These are phyloP conservation scores for Vicia sativa DNA, from an alignment of 306 rosid species.

Conservation along the genomic window DNA sequence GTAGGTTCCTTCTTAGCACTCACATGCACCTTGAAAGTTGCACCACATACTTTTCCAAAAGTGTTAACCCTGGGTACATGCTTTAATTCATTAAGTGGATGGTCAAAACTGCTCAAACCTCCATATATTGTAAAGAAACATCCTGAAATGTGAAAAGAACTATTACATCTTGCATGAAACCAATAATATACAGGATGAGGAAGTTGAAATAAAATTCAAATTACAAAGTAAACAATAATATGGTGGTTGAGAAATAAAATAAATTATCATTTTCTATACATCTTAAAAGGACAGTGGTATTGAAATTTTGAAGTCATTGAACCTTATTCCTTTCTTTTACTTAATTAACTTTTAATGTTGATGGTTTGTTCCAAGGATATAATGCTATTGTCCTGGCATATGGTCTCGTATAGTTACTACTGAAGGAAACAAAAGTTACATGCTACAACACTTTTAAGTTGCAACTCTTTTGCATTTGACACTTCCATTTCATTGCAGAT, in stretches of 20 bases:
- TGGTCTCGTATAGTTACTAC: slow-evolving; percentile 76
- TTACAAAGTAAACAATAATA: slow-evolving; percentile 24
- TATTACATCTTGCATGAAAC: slow-evolving; percentile 35
- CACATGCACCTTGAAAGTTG: too few species aligned
- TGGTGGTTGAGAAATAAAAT: slow-evolving; percentile 13
- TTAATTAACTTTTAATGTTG: slow-evolving; percentile 45
- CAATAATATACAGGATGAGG: neutral
- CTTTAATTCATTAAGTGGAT: slow-evolving; percentile 88
- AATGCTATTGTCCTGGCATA: slow-evolving; percentile 98
- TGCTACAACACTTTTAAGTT: slow-evolving; percentile 30
- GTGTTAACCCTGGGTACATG: slow-evolving; percentile 93
- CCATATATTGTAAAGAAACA: slow-evolving; percentile 84
- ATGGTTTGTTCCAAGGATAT: slow-evolving; percentile 97
- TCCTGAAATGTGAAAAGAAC: slow-evolving; percentile 48
- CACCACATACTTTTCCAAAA: too few species aligned
- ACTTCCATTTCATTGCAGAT: slow-evolving; percentile 68
- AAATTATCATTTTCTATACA: slow-evolving; percentile 12
- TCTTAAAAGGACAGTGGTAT: neutral
- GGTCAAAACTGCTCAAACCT: slow-evolving; percentile 94
- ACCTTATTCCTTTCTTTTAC: slow-evolving; percentile 30
- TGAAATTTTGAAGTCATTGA: slow-evolving; percentile 11
- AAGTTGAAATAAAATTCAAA: slow-evolving; percentile 25
- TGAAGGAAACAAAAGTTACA: slow-evolving; percentile 6
- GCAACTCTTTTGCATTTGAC: slow-evolving; percentile 43
- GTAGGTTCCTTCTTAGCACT: too few species aligned